Base-by-base conservation (phyloP, 208 protist species). In the Acanthamoeba royreba region DNA sequence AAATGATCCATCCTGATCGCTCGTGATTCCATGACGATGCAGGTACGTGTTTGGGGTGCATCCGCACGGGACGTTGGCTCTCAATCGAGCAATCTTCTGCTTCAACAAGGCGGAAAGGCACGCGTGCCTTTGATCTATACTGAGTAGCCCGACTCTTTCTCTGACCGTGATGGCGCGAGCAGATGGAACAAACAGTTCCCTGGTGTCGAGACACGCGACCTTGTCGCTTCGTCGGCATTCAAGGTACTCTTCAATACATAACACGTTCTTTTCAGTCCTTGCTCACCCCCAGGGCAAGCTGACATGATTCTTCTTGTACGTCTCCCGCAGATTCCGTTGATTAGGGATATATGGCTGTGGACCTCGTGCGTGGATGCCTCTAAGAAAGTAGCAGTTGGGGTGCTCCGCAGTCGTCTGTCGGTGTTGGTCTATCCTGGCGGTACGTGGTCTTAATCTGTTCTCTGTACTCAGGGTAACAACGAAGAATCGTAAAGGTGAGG, bases 141-240 rank as follows among this genome's bases (percentile, higher is more conserved):
- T 9, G 9, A 19, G 9, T 17, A 8, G 55, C 55, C 55, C 55
- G 55, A 66, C 8, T 66, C 9, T 8, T 31, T 66, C 35, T 1
- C 13, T 25, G 15, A 9, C 9, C 9, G 13, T 25, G 8, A 28
- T 0, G 8, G 22, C 19, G 5, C 2, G 9, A 3, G 69, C 38
- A 72, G 79, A 25, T 88, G 79, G 79, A 88, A 88, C 47, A 88
- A 88, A 35, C 47, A 43, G 0, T 88, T 88, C 35, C 79, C 79
- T 7, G 79, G 79, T 17, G 33, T 87, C 8, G 45, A 88, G 17
- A 88, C 79, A 2, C 43, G 79, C n/a, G 79, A 88, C 46, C 40
- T 88, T 42, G 79, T 88, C 28, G 79, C 79, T 9, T 88, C 79
- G 3, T 28, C 79, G 1, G 79, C 79, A 4, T 88, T 88, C 35